A percentile compares a stretch with the other conserved stretches of the same genome.
Evolutionary conservation across 192 early-diverging fungal genomes (phyloP).

Genomic region (Paraglomus brasilianum): DNA sequence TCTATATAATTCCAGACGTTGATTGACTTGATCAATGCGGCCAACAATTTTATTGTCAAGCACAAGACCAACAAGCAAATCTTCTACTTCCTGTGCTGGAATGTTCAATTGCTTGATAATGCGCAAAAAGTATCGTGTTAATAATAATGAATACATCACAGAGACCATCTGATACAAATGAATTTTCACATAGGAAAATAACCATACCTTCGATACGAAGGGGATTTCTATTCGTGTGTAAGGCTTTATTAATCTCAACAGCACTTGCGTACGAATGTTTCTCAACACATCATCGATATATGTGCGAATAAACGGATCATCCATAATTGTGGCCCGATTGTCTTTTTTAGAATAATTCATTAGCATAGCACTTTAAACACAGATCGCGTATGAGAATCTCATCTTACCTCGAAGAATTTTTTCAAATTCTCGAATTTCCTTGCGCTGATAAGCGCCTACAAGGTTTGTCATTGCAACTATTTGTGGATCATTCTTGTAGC

Average conservation of each 20-base stretch:
- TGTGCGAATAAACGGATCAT: conserved; percentile 83
- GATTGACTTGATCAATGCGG: conserved; percentile 88
- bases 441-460: conserved; percentile 86
- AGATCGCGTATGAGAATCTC: neutral
- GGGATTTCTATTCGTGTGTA: conserved; percentile 89
- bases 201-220: conserved; percentile 70
- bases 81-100: conserved; percentile 74
- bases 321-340: conserved; percentile 76
- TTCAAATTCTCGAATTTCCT: conserved; percentile 88
- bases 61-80: conserved; percentile 83
- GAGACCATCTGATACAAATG: no score
- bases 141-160: neutral
- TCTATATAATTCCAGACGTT: conserved; percentile 68
- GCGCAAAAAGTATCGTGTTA: conserved; percentile 12
- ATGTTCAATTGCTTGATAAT: conserved; percentile 70
- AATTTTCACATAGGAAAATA: no score
- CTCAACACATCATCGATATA: conserved; percentile 92
- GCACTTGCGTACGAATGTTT: conserved; percentile 90
- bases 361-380: no score
- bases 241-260: conserved; percentile 81
- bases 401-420: conserved; percentile 67
- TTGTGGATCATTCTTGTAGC: conserved; percentile 88
- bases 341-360: conserved; percentile 34
- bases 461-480: conserved; percentile 93
- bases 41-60: conserved; percentile 84